These are phyloP conservation scores for Dalbergia oliveri DNA, from an alignment of 306 rosid species.

Conservation along the genomic window DNA sequence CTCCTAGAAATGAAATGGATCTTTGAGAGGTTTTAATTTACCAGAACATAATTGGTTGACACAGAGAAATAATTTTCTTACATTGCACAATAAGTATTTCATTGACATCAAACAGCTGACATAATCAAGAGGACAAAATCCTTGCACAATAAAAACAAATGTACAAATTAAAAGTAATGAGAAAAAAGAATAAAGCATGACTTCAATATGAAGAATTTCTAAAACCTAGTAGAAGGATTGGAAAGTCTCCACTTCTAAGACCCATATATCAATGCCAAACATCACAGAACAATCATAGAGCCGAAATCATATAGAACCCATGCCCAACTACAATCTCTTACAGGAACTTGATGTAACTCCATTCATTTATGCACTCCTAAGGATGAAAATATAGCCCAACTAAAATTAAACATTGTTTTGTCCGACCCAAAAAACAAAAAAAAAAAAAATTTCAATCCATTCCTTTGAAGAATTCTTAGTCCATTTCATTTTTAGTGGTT, in stretches of 20 bases:
- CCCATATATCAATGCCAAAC: not conserved
- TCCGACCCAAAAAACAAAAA: no score
- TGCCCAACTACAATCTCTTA: not conserved
- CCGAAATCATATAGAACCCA: not conserved
- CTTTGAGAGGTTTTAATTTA: no score
- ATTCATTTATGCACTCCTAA: not conserved
- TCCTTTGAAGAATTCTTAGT: no score
- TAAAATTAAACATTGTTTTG: no score
- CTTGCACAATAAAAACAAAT: not conserved
- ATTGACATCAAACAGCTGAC: not conserved
- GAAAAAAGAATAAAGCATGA: not conserved
- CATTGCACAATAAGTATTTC: not conserved
- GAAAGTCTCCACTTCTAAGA: not conserved
- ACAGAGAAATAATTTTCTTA: no score
- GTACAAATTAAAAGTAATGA: not conserved
- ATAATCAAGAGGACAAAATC: constrained; percentile 1
- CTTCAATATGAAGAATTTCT: not conserved
- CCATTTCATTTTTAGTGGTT: no score
- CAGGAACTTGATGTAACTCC: not conserved
- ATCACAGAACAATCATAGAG: not conserved
- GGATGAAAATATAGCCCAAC: not conserved
- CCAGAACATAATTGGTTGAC: no score
- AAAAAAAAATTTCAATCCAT: no score
- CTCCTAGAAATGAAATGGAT: no score
- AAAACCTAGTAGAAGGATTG: not conserved